Percentiles rank a stretch among this genome's conserved stretches.
These are phyloP conservation scores for Epichloe sibirici DNA, from an alignment of 2,329 filamentous ascomycete species.

Conservation along the genomic window DNA sequence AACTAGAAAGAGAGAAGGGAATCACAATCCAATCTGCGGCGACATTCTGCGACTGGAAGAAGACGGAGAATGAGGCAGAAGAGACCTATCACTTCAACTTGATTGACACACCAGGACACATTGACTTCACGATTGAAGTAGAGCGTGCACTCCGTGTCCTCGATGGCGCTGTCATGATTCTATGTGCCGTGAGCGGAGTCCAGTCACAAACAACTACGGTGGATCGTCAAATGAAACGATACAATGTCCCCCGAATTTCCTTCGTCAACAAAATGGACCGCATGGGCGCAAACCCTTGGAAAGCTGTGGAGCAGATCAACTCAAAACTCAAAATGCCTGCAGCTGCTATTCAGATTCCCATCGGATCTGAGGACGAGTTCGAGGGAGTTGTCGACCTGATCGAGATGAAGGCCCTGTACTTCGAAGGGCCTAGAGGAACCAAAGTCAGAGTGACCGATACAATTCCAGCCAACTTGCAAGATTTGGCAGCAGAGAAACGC, in stretches of 20 bases:
- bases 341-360: slow-evolving; percentile 87
- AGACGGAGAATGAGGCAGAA: slow-evolving; percentile 70
- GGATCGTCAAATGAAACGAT: slow-evolving; percentile 95
- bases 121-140: slow-evolving; percentile 98
- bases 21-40: slow-evolving; percentile 98
- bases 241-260: slow-evolving; percentile 93
- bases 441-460: slow-evolving; percentile 63
- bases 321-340: slow-evolving; percentile 87
- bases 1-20: slow-evolving; percentile 93
- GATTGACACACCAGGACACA: slow-evolving; percentile 97
- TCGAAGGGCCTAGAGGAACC: slow-evolving; percentile 72
- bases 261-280: slow-evolving; percentile 99
- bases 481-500: slow-evolving; percentile 71
- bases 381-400: slow-evolving; percentile 87
- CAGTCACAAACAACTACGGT: slow-evolving; percentile 98
- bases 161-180: slow-evolving; percentile 95
- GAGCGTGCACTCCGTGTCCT: slow-evolving; percentile 89
- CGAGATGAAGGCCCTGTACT: slow-evolving; percentile 86
- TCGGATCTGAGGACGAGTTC: slow-evolving; percentile 84
- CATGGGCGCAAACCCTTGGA: slow-evolving; percentile 97
- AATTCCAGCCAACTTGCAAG: slow-evolving; percentile 67
- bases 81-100: slow-evolving; percentile 95
- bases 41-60: slow-evolving; percentile 95
- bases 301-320: slow-evolving; percentile 95
- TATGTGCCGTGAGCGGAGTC: slow-evolving; percentile 93